phyloP scores from a whole-genome alignment of 202 grass and related monocot genomes.

The Bolboschoenoplectus hybrid region DNA sequence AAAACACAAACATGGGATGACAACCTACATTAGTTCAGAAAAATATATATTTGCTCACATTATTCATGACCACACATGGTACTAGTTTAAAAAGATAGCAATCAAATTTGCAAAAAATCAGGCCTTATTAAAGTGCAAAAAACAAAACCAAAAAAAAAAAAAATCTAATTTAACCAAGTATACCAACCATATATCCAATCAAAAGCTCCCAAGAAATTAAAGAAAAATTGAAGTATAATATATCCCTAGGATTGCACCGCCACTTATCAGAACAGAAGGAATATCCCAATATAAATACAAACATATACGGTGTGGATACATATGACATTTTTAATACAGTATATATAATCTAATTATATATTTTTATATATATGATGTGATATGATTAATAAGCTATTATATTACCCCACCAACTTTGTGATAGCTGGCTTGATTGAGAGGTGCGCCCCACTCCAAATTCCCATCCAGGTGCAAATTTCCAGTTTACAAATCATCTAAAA shows the following conservation, averaged over 20 bases:
- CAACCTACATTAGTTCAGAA: not conserved
- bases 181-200: not conserved
- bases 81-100: not conserved
- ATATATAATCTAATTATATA: not conserved
- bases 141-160: not conserved
- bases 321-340: not conserved
- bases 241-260: slow-evolving; percentile 23
- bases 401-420: slow-evolving; percentile 27
- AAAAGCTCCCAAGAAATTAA: not conserved
- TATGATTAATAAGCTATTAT: slow-evolving; percentile 25
- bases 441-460: slow-evolving; percentile 30
- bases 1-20: not conserved
- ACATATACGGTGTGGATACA: not conserved
- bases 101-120: slow-evolving; percentile 10
- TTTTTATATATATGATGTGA: not conserved
- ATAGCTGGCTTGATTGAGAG: slow-evolving; percentile 37
- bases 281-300: not conserved
- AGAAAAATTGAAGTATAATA: slow-evolving; percentile 10
- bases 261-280: slow-evolving; percentile 28
- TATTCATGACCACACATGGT: not conserved
- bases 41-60: not conserved
- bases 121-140: not conserved
- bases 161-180: slow-evolving; percentile 1
- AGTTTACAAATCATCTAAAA: slow-evolving; percentile 5
- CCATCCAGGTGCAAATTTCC: not conserved